These are phyloP conservation scores for Rubroshorea leprosula DNA, from an alignment of 345 rosid species.

Conservation along the genomic window DNA sequence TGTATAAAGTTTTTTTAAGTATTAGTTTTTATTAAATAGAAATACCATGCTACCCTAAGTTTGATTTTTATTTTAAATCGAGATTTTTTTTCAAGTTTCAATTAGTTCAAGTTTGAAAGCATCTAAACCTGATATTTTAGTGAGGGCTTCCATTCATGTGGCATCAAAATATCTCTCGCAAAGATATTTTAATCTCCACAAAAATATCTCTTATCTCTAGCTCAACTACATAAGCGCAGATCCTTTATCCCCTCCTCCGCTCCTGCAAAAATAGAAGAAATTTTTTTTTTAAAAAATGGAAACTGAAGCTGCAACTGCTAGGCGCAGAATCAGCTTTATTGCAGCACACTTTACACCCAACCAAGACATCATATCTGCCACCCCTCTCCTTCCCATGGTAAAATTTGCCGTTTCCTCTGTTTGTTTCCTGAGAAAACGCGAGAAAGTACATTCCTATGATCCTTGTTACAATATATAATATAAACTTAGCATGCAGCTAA, in stretches of 20 bases:
- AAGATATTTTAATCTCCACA: background rate
- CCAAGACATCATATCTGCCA: constrained; percentile 31
- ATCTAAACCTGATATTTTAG: too few species aligned
- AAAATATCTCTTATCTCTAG: background rate
- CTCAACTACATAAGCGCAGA: too few species aligned
- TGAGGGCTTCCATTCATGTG: background rate
- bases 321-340: constrained; percentile 58
- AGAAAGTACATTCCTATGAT: background rate
- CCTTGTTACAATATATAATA: too few species aligned
- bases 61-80: too few species aligned
- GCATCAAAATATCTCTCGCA: background rate
- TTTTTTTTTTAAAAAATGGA: constrained; percentile 66
- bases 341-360: constrained; percentile 49
- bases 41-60: too few species aligned
- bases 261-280: too few species aligned
- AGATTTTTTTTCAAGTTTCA: too few species aligned
- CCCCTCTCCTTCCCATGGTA: constrained; percentile 65
- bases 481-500: too few species aligned
- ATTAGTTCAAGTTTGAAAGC: too few species aligned
- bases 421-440: background rate
- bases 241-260: too few species aligned
- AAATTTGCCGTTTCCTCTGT: background rate
- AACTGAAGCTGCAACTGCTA: constrained; percentile 38
- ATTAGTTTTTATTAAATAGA: too few species aligned
- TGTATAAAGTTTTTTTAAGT: too few species aligned